phyloP scores from a whole-genome alignment of 2,329 filamentous ascomycete species.

The Nigrograna mackinnonii region DNA sequence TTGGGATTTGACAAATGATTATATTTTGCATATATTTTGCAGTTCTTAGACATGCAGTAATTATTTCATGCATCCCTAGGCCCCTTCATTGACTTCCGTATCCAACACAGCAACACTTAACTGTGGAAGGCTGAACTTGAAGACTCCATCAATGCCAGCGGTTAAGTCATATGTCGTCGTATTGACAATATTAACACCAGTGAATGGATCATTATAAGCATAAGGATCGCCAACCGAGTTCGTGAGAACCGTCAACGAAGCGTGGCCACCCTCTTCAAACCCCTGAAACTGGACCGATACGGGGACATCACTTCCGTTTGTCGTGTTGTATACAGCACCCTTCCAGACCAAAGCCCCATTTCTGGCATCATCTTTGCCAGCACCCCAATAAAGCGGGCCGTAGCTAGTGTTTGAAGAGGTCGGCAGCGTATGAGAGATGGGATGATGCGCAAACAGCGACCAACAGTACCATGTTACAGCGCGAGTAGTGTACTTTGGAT shows the following conservation, averaged over 20 bases:
- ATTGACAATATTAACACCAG: slow-evolving; percentile 51
- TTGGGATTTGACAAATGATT: no score
- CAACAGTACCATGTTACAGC: slow-evolving; percentile 42
- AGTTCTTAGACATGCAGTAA: no score
- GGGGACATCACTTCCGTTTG: slow-evolving; percentile 22
- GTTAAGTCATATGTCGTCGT: slow-evolving; percentile 18
- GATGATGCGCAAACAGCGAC: slow-evolving; percentile 48
- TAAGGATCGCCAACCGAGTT: slow-evolving; percentile 42
- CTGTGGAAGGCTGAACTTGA: slow-evolving; percentile 58
- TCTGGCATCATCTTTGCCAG: slow-evolving; percentile 41
- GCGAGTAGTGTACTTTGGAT: slow-evolving; percentile 36
- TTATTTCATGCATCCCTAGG: no score
- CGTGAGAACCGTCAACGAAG: slow-evolving; percentile 47
- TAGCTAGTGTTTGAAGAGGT: slow-evolving; percentile 39
- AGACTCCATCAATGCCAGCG: slow-evolving; percentile 49
- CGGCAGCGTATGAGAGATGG: slow-evolving; percentile 51
- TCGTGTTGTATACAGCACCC: slow-evolving; percentile 54
- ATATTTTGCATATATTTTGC: no score
- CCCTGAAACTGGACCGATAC: slow-evolving; percentile 34
- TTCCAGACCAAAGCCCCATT: slow-evolving; percentile 48
- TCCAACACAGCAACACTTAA: slow-evolving; percentile 62
- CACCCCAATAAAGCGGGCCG: slow-evolving; percentile 51
- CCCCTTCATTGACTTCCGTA: background rate
- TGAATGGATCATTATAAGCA: slow-evolving; percentile 29
- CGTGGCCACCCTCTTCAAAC: slow-evolving; percentile 26